Base-by-base conservation (phyloP, 768 basidiomycete species). In the Russula emetica region DNA sequence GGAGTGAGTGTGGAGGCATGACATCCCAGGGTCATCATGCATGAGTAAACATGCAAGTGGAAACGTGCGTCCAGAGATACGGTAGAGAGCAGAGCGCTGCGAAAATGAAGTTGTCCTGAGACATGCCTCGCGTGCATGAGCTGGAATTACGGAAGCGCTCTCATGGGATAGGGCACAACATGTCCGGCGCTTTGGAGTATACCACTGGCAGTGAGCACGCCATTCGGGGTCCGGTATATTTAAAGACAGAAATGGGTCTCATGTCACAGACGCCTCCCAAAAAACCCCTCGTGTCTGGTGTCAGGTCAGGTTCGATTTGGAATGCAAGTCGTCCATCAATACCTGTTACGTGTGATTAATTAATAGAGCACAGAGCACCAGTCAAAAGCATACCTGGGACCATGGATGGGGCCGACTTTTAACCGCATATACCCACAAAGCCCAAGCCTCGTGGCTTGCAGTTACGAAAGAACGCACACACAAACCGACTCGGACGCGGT, bases 311-410 rank as follows among this genome's bases (percentile, higher is more conserved):
- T 6, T 32, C 14, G 44, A 32, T 18, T 14, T 20, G 55, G 18
- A 28, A 38, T 55, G 26, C 24, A 28, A n/a, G 40, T 20, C 4
- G 22, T 44, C 28, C 30, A 16, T 45, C 55, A 38, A 45, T 47
- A 28, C 30, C 44, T 58, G 44, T 58, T 58, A 58, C 56, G 44
- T 47, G 30, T 32, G 30, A 34, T 45, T 47, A n/a, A 47, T 45
- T 47, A 34, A 47, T 24, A 28, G 4, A 28, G 28, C 4, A 28
- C 28, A 45, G 44, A 22, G 44, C 30, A 47, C 5, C 44, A 30
- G 42, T 34, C 20, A 13, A 34, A 22, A 18, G n/a, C n/a, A 58
- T 45, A 45, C 20, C 26, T 45, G 28, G 36, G 55, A 28, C 8
- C 20, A 32, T 13, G 22, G 13, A 42, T 30, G 28, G 13, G 18